These are phyloP conservation scores for Curvularia spicifera DNA, from an alignment of 2,329 filamentous ascomycete species.

Conservation along the genomic window DNA sequence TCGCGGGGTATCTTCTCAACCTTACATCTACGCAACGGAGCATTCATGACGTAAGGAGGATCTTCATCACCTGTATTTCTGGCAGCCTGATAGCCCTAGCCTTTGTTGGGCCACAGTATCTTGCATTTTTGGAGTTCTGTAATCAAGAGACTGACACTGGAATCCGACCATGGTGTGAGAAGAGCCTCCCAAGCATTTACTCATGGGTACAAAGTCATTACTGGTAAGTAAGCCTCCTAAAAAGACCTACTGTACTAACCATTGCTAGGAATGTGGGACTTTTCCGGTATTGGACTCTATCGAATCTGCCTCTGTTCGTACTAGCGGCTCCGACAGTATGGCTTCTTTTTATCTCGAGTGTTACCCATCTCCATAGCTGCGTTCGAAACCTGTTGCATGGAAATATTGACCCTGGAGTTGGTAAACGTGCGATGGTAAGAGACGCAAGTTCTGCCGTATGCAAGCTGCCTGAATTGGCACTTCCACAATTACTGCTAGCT, in stretches of 20 bases:
- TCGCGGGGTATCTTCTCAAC: constrained; percentile 48
- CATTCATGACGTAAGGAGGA: constrained; percentile 55
- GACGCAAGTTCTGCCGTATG: constrained; percentile 10
- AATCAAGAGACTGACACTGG: constrained; percentile 14
- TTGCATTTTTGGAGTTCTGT: constrained; percentile 74
- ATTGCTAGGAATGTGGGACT: constrained; percentile 81
- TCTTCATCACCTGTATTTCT: constrained; percentile 67
- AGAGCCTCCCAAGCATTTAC: constrained; percentile 83
- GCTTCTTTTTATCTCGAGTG: constrained; percentile 67
- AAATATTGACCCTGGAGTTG: constrained; percentile 24
- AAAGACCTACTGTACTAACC: constrained; percentile 13
- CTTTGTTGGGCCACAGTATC: constrained; percentile 72
- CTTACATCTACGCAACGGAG: constrained; percentile 46
- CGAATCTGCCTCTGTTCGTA: constrained; percentile 86
- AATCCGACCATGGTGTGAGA: constrained; percentile 74
- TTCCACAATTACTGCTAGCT: constrained; percentile 75
- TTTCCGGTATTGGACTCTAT: constrained; percentile 85
- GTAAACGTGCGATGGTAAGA: constrained; percentile 18
- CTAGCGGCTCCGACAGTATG: constrained; percentile 79
- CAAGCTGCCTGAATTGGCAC: constrained; percentile 61
- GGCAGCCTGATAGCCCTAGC: constrained; percentile 73
- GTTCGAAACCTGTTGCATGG: constrained; percentile 42
- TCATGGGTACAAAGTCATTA: constrained; percentile 87
- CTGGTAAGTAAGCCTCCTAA: constrained; percentile 68
- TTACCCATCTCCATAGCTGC: constrained; percentile 52